Evolutionary conservation across 2,329 filamentous ascomycete genomes (phyloP).

Genomic region (Aspergillus udagawae): DNA sequence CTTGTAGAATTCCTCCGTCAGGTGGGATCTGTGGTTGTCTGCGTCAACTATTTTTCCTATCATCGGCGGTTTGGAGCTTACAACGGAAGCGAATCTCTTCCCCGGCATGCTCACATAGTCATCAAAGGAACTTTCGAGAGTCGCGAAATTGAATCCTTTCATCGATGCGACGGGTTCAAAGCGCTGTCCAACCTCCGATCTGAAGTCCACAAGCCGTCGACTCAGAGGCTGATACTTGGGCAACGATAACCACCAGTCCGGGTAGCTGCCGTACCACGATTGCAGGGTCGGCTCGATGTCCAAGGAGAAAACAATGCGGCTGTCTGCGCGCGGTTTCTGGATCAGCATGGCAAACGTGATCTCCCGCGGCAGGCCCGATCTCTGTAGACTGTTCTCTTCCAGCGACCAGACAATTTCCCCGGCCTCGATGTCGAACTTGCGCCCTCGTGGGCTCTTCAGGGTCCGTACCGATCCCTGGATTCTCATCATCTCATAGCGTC

Average conservation of each 20-base stretch:
- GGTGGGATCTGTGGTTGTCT: conserved; percentile 12
- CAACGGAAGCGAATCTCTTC: conserved; percentile 32
- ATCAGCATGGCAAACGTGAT: conserved; percentile 51
- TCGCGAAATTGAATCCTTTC: conserved; percentile 46
- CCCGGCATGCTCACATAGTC: conserved; percentile 46
- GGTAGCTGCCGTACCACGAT: conserved; percentile 40
- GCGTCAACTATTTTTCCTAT: not conserved
- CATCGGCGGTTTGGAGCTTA: conserved; percentile 6
- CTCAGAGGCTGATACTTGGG: conserved; percentile 36
- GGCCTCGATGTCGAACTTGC: conserved; percentile 39
- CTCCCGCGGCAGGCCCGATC: conserved; percentile 48
- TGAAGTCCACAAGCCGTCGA: conserved; percentile 37
- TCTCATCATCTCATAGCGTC: conserved; percentile 48
- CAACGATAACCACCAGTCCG: conserved; percentile 37
- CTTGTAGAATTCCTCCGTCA: conserved; percentile 11
- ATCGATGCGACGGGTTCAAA: conserved; percentile 35
- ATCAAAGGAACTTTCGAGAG: conserved; percentile 38
- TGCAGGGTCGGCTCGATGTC: conserved; percentile 43
- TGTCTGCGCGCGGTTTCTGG: conserved; percentile 41
- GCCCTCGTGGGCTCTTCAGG: conserved; percentile 31
- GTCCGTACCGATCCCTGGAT: conserved; percentile 47
- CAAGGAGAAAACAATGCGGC: conserved; percentile 36
- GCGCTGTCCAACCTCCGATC: conserved; percentile 41
- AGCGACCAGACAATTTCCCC: conserved; percentile 49
- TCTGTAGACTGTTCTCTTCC: conserved; percentile 47